Base-by-base conservation (phyloP, 164 flowering plant genomes). In the Paratinospora sagittata region DNA sequence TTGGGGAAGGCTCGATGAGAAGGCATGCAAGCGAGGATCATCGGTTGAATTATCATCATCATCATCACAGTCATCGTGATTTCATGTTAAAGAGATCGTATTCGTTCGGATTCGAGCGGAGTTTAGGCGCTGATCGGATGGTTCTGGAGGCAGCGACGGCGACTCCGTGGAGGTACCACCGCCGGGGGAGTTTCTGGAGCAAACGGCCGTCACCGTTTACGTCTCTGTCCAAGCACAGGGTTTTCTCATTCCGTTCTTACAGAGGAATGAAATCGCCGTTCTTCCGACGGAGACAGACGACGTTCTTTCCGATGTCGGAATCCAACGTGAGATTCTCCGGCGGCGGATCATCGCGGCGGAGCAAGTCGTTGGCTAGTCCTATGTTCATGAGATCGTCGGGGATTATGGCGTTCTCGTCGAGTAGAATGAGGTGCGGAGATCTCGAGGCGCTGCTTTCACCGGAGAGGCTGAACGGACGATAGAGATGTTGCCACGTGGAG, bases 381-480 rank as follows among this genome's bases (percentile, higher is more conserved):
- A 85, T 93, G 82, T 89, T 90, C 75, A 72, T 76, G 65, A 72
- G 92, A 62, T 70, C 89, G 19, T 78, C 88, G 37, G 81, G 24
- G 58, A 74, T 58, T 16, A 55, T 67, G 43, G 77, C 74, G 70
- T 84, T 82, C 71, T 84, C 92, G 75, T 90, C 98, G 62, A 92
- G 97, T 79, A 78, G 98, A 75, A 72, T 89, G 67, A 78, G 97
- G 82, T 92, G 96, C 76, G 97, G 98, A 0, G 97, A 95, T 76
- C 98, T 91, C 11, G 98, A 95, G 79, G 98, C 97, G 60, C 69
- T 95, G 64, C 75, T 95, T 8, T 95, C 98, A 19, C 98, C 98
- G 82, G 97, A 95, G 74, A 84, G 98, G 70, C 85, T 76, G 45
- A 84, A 72, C 75, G 71, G 84, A 36, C 71, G 81, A 49, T 75